phyloP scores from a whole-genome alignment of 352 stramenopile genomes.

The Globisporangium okanoganense region DNA sequence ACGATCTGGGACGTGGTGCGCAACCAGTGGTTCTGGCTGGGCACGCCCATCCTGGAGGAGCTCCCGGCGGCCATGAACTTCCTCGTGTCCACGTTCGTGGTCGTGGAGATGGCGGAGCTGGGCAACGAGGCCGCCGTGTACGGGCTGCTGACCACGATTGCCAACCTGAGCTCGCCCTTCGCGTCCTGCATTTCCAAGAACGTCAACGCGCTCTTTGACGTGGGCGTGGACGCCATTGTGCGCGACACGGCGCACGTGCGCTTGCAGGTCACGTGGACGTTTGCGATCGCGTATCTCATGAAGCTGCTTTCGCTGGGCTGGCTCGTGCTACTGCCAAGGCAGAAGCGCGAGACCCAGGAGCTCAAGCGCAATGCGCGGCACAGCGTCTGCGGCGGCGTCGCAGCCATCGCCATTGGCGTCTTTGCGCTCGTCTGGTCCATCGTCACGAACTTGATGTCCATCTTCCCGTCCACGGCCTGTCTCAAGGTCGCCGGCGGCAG shows the following conservation, averaged over 20 bases:
- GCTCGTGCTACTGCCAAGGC: constrained; percentile 51
- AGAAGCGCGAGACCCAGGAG: constrained; percentile 52
- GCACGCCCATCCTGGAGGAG: constrained; percentile 31
- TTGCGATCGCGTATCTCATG: constrained; percentile 31
- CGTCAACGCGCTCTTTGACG: constrained; percentile 34
- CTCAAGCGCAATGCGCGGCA: constrained; percentile 31
- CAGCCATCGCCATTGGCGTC: constrained; percentile 27
- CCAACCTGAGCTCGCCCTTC: constrained; percentile 30
- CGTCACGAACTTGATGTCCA: constrained; percentile 46
- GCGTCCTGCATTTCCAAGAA: constrained; percentile 32
- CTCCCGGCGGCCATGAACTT: constrained; percentile 30
- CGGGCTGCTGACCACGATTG: constrained; percentile 34
- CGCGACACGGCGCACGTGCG: constrained; percentile 27
- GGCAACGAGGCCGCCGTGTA: constrained; percentile 39
- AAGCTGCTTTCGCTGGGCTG: constrained; percentile 39
- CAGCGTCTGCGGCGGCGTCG: constrained; percentile 32
- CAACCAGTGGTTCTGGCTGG: constrained; percentile 40
- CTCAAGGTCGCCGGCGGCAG: constrained; percentile 47
- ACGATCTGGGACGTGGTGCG: constrained; percentile 40
- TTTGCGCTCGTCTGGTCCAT: constrained; percentile 60
- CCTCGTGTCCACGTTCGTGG: constrained; percentile 35
- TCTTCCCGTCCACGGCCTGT: constrained; percentile 55
- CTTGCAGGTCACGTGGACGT: constrained; percentile 28
- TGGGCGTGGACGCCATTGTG: constrained; percentile 25
- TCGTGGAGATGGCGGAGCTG: constrained; percentile 41